Base-by-base conservation (phyloP, 129 eudicot species). In the Rutidosis leptorrhynchoides region DNA sequence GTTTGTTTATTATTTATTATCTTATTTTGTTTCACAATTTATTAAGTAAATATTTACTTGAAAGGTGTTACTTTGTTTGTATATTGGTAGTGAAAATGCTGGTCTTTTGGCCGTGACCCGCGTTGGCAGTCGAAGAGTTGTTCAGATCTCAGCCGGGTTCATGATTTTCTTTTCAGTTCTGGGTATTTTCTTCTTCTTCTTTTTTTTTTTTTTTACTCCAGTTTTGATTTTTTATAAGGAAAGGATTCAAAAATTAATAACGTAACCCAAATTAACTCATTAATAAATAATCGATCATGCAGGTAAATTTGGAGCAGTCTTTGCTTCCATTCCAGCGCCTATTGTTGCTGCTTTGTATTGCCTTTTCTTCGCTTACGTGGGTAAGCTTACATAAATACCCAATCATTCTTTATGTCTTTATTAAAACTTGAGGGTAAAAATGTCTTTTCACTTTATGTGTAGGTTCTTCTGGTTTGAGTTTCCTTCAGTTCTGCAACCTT, bases 51-150 rank as follows among this genome's bases (percentile, higher is more conserved):
- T 27, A 7, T 54, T 64, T 23, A 5, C 55, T 35, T 62, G 48
- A 62, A 23, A 32, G 17, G 43, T 19, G 21, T 29, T 45, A 3
- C 54, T 37, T n/a, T 3, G 48, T 27, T 27, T 23, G 42, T 58
- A 33, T 64, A 11, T 22, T 33, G 77, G 74, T 78, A 86, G 94
- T 72, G 94, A 86, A 52, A 86, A 86, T 66, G 94, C 88, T n/a
- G 94, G 94, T 29, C 94, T 86, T 64, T 78, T 86, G 69, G 87
- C 88, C 40, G 79, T 86, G 69, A 86, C 94, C 17, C 88, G 94
- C 53, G 86, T 86, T 15, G 94, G 94, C 57, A 86, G 94, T 69
- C 80, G 94, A 70, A 83, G 88, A 77, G 94, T 86, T 17, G 94
- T 86, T 28, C 94, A 86, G 48, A 86, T 86, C 74, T 80, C 94